phyloP scores from a whole-genome alignment of 176 grass and related monocot species.

The Oryza nivara region DNA sequence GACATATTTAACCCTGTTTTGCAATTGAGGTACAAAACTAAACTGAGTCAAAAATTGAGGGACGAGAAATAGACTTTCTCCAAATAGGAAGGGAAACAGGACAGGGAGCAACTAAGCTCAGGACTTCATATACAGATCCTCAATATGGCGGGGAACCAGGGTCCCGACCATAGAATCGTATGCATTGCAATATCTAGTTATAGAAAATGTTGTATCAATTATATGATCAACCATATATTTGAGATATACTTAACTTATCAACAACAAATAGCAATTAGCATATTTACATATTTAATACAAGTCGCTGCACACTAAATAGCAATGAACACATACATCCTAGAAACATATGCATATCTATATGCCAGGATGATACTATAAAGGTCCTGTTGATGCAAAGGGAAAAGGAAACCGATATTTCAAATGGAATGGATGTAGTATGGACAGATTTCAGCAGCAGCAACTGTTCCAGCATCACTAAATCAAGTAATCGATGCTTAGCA shows the following conservation, averaged over 20 bases:
- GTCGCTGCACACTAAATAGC: neutral
- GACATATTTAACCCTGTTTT: neutral
- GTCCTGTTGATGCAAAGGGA: neutral
- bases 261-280: neutral
- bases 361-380: neutral
- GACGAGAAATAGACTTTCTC: neutral
- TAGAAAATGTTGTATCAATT: neutral
- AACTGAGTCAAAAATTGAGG: neutral
- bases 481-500: neutral
- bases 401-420: neutral
- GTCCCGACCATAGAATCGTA: neutral
- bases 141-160: neutral
- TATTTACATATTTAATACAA: neutral
- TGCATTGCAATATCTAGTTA: neutral
- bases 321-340: neutral
- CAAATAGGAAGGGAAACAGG: neutral
- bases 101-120: neutral
- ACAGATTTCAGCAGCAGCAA: no score
- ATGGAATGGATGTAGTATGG: neutral
- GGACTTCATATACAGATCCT: neutral
- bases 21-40: neutral
- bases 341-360: neutral
- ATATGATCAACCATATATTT: neutral
- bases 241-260: neutral
- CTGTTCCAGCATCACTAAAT: neutral